Percentiles rank a stretch among this genome's conserved stretches.
These are phyloP conservation scores for Cyberlindnera japonica DNA, from an alignment of 805 yeast genomes.

Conservation along the genomic window DNA sequence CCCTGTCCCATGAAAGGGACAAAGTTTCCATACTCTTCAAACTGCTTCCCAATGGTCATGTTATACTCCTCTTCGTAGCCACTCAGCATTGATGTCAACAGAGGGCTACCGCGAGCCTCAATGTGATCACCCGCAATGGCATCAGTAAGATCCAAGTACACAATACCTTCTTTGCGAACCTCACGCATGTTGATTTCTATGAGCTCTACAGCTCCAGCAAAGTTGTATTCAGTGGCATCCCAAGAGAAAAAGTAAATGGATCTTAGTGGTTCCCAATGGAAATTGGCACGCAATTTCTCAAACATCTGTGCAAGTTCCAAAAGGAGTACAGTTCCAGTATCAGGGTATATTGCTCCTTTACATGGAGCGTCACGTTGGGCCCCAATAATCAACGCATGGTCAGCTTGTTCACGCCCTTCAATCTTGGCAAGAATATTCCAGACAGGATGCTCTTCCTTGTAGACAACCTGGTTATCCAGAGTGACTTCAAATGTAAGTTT, in stretches of 20 bases:
- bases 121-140: slow-evolving; percentile 51
- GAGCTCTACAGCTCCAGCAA: slow-evolving; percentile 84
- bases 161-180: slow-evolving; percentile 56
- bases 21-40: slow-evolving; percentile 54
- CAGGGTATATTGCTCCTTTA: slow-evolving; percentile 67
- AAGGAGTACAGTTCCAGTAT: slow-evolving; percentile 70
- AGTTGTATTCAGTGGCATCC: slow-evolving; percentile 76
- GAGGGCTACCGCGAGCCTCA: slow-evolving; percentile 39
- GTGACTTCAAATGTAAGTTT: slow-evolving; percentile 23
- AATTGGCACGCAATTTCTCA: slow-evolving; percentile 56
- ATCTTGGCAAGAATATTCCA: slow-evolving; percentile 81
- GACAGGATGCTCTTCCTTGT: slow-evolving; percentile 50
- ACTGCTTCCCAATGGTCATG: slow-evolving; percentile 32
- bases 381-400: slow-evolving; percentile 71
- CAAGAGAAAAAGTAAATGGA: slow-evolving; percentile 79
- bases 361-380: slow-evolving; percentile 78
- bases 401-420: slow-evolving; percentile 75
- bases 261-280: slow-evolving; percentile 81
- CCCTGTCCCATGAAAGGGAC: slow-evolving; percentile 64
- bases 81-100: slow-evolving; percentile 13
- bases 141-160: slow-evolving; percentile 73
- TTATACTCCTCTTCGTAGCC: slow-evolving; percentile 48
- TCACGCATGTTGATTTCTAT: slow-evolving; percentile 52
- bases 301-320: slow-evolving; percentile 69
- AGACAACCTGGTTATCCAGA: slow-evolving; percentile 19